Conservation (phyloP, 164 flowering plant species). For the Macadamia tetraphylla region DNA sequence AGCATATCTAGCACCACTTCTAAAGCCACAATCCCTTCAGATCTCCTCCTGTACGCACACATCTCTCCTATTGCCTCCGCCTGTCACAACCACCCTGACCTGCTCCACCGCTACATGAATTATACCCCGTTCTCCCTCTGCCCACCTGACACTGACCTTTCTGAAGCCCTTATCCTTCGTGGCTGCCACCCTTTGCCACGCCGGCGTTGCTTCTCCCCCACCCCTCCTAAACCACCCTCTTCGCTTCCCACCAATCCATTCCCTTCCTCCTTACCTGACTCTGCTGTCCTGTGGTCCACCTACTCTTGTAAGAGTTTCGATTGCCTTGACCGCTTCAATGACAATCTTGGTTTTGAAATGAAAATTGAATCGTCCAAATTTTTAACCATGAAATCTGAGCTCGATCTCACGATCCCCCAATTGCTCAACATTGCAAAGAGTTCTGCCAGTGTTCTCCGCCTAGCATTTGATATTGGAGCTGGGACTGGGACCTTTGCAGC, state of each 20-base stretch:
- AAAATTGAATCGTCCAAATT: conserved; percentile 37
- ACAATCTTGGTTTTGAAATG: conserved; percentile 49
- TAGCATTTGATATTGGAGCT: conserved; percentile 80
- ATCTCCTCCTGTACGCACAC: conserved; percentile 68
- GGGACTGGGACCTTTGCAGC: conserved; percentile 90
- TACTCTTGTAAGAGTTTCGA: conserved; percentile 52
- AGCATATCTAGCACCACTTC: conserved; percentile 8
- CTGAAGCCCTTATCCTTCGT: conserved; percentile 69
- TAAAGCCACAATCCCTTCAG: conserved; percentile 39
- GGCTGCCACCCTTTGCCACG: conserved; percentile 97
- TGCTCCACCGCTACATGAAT: conserved; percentile 74
- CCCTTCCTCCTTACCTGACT: conserved; percentile 43
- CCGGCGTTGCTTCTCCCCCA: conserved; percentile 75
- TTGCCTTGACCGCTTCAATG: conserved; percentile 34
- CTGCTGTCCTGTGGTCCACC: conserved; percentile 41
- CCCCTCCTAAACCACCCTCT: conserved; percentile 34
- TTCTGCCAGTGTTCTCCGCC: conserved; percentile 37
- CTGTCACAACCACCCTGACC: conserved; percentile 67
- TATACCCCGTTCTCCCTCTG: conserved; percentile 72
- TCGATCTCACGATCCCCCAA: conserved; percentile 33
- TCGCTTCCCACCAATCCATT: conserved; percentile 41
- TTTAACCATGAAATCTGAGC: conserved; percentile 34
- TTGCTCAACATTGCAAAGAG: conserved; percentile 12
- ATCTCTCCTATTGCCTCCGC: conserved; percentile 79
- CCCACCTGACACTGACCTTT: conserved; percentile 52